Evolutionary conservation across 108 stramenopile species (phyloP).

Genomic region (Skeletonema tropicum): DNA sequence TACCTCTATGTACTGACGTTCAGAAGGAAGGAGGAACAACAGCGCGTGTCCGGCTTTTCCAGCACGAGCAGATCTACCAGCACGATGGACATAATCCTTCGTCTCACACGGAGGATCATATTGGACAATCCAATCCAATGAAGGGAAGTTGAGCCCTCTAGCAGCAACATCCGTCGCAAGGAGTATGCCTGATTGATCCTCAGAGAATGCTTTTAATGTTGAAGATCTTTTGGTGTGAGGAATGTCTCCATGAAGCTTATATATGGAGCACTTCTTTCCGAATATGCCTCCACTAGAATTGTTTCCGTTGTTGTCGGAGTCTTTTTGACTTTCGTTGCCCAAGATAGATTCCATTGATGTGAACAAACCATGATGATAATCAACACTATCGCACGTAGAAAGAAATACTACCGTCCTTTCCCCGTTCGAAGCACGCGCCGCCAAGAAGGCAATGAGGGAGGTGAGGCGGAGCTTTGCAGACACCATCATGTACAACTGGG

Average conservation of each 20-base stretch:
- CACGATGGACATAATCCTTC: slow-evolving; percentile 98
- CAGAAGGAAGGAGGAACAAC: slow-evolving; percentile 90
- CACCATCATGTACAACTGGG: slow-evolving; percentile 88
- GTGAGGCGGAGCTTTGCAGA: slow-evolving; percentile 90
- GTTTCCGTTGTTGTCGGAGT: slow-evolving; percentile 91
- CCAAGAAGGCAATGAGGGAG: slow-evolving; percentile 87
- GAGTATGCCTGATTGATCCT: slow-evolving; percentile 78
- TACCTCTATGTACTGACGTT: slow-evolving; percentile 83
- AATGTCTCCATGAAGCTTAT: slow-evolving; percentile 98
- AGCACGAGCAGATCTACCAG: slow-evolving; percentile 96
- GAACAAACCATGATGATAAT: slow-evolving; percentile 93
- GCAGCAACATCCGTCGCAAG: slow-evolving; percentile 98
- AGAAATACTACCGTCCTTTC: slow-evolving; percentile 93
- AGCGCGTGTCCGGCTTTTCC: slow-evolving; percentile 92
- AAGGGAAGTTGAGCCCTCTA: slow-evolving; percentile 95
- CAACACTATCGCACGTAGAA: slow-evolving; percentile 94
- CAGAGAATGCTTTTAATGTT: slow-evolving; percentile 93
- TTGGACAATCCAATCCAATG: slow-evolving; percentile 96
- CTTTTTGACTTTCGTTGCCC: slow-evolving; percentile 95
- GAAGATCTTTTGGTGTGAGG: slow-evolving; percentile 96
- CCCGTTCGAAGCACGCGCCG: slow-evolving; percentile 60
- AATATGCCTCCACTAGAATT: slow-evolving; percentile 86
- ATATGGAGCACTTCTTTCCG: slow-evolving; percentile 87
- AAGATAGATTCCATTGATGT: slow-evolving; percentile 95
- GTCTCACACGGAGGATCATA: slow-evolving; percentile 95